Evolutionary conservation across 2,329 filamentous ascomycete genomes (phyloP).

Genomic region (Didymella exigua): DNA sequence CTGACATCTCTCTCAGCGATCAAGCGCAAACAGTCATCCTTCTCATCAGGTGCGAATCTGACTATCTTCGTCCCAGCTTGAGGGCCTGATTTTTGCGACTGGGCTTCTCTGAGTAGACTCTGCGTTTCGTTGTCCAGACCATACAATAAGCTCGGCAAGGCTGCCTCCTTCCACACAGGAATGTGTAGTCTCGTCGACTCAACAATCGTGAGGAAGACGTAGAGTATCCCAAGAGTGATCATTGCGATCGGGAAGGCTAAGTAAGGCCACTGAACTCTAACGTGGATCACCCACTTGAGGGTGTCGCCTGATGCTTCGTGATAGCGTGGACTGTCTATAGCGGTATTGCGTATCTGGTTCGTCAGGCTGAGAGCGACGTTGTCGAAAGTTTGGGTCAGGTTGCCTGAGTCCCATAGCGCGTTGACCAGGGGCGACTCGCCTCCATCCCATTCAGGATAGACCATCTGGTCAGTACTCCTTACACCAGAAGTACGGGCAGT

Average conservation of each 20-base stretch:
- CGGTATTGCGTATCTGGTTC: slow-evolving; percentile 2
- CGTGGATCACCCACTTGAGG: slow-evolving; percentile 2
- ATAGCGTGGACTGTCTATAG: neutral
- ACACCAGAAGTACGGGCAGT: neutral
- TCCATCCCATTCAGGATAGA: neutral
- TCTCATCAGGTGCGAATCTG: neutral
- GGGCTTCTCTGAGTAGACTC: neutral
- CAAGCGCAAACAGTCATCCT: neutral
- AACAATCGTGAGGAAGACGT: neutral
- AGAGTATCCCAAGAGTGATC: neutral
- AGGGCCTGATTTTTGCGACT: neutral
- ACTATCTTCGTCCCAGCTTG: neutral
- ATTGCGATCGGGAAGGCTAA: slow-evolving; percentile 4
- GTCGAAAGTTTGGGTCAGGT: slow-evolving; percentile 3
- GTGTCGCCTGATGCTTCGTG: neutral
- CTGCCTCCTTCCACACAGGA: slow-evolving; percentile 12
- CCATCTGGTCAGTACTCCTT: neutral
- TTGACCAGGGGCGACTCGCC: neutral
- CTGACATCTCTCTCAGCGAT: neutral
- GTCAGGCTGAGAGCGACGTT: slow-evolving; percentile 10
- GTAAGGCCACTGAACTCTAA: slow-evolving; percentile 4
- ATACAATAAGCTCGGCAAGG: slow-evolving; percentile 7
- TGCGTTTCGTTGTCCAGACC: slow-evolving; percentile 13
- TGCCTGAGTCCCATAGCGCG: slow-evolving; percentile 1
- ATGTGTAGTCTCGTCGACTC: neutral